Conservation (phyloP, 2,329 filamentous ascomycete genomes). For the Emericellopsis cladophorae region DNA sequence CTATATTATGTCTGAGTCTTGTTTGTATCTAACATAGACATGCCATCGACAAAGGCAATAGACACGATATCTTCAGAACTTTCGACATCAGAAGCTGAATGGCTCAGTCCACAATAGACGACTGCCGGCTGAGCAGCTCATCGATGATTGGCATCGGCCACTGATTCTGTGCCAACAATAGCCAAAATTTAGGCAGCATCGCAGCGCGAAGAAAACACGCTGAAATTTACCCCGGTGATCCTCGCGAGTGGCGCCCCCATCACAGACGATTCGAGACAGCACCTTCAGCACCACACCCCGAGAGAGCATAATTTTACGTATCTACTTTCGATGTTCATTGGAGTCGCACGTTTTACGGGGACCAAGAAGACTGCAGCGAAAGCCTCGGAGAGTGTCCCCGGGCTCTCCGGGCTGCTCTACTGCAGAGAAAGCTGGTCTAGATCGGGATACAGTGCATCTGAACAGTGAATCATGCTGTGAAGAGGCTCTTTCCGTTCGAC, state of each 20-base stretch:
- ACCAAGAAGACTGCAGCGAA: slow-evolving; percentile 11
- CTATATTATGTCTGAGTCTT: too few relatives aligned
- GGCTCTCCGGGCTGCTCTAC: slow-evolving; percentile 4
- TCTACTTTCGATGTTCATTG: slow-evolving; percentile 16
- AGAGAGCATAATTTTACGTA: slow-evolving; percentile 13
- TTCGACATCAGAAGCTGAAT: too few relatives aligned
- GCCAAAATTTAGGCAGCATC: too few relatives aligned
- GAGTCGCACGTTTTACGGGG: slow-evolving; percentile 16
- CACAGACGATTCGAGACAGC: slow-evolving; percentile 2
- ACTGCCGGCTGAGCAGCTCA: too few relatives aligned
- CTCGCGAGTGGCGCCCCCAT: slow-evolving; percentile 5
- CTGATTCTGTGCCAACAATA: too few relatives aligned
- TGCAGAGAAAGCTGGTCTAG: slow-evolving; percentile 1
- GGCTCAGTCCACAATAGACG: too few relatives aligned
- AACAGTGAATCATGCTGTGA: slow-evolving; percentile 3
- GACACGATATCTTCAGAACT: too few relatives aligned
- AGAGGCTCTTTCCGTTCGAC: slow-evolving; percentile 5
- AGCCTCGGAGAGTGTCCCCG: slow-evolving; percentile 8
- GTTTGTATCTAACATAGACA: too few relatives aligned
- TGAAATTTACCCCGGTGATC: slow-evolving; percentile 5
- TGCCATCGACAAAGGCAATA: too few relatives aligned
- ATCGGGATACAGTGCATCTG: slow-evolving; percentile 1
- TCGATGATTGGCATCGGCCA: too few relatives aligned
- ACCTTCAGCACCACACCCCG: slow-evolving; percentile 15
- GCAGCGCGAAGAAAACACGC: not conserved